phyloP scores from a whole-genome alignment of 1,284 basidiomycete genomes.

The Ceratobasidium papillatum region DNA sequence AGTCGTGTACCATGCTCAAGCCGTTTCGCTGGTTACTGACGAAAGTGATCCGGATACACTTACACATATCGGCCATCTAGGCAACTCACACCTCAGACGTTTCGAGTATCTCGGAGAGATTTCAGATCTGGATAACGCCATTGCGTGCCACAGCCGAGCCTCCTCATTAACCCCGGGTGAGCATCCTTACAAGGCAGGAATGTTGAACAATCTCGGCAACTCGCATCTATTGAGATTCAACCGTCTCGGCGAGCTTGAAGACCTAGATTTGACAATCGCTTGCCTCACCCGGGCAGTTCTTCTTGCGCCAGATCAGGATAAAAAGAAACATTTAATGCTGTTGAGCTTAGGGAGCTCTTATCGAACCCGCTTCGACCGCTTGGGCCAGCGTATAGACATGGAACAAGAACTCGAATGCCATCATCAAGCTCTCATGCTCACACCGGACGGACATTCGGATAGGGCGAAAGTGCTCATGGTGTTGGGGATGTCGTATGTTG shows the following conservation, averaged over 20 bases:
- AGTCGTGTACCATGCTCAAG: neutral
- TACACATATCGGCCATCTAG: neutral
- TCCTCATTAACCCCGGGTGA: neutral
- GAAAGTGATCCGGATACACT: neutral
- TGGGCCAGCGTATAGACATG: neutral
- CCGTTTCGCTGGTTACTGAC: neutral
- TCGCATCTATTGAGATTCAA: neutral
- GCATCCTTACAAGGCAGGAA: neutral
- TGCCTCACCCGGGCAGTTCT: neutral
- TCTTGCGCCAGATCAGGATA: neutral
- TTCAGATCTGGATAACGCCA: constrained; percentile 1
- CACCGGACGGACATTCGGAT: neutral
- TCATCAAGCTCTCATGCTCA: neutral
- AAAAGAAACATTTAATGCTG: neutral
- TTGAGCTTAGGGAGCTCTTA: neutral
- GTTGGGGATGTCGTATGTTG: neutral
- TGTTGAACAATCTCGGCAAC: neutral
- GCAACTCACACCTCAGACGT: constrained; percentile 12
- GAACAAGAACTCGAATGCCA: neutral
- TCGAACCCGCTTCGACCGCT: neutral
- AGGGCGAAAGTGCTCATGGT: neutral
- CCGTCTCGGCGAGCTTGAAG: neutral
- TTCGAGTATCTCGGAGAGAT: neutral
- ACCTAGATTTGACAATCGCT: neutral
- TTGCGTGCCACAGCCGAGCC: neutral